A percentile compares a stretch with the other conserved stretches of the same genome.
These are phyloP conservation scores for Colletotrichum eleusines DNA, from an alignment of 2,329 filamentous ascomycete genomes.

Conservation along the genomic window DNA sequence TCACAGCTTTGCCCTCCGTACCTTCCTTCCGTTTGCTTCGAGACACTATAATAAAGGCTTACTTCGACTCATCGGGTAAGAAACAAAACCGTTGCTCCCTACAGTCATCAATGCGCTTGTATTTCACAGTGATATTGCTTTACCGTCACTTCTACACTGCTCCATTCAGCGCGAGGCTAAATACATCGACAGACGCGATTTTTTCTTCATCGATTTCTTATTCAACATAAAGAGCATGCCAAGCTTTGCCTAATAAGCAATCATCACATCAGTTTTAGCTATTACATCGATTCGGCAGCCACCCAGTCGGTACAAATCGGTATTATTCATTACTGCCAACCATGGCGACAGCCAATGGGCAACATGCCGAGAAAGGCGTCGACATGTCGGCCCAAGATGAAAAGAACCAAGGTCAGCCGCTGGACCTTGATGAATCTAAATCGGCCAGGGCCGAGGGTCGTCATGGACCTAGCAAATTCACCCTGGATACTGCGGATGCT, in stretches of 20 bases:
- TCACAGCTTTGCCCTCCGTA: not conserved
- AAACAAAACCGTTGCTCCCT: not conserved
- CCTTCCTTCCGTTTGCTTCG: not conserved
- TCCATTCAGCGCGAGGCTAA: not conserved
- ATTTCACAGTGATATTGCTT: not conserved
- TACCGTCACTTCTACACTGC: not conserved
- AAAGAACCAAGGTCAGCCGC: slow-evolving; percentile 13
- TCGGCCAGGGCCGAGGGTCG: slow-evolving; percentile 11
- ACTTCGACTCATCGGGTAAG: not conserved
- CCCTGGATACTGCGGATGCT: slow-evolving; percentile 48
- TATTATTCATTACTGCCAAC: not conserved
- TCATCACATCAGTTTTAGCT: not conserved
- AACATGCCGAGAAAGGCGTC: slow-evolving; percentile 31
- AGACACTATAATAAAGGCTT: not conserved
- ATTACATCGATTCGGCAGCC: not conserved
- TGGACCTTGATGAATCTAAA: slow-evolving; percentile 17
- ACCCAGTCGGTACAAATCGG: no score
- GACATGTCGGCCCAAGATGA: slow-evolving; percentile 9
- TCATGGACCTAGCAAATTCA: slow-evolving; percentile 35
- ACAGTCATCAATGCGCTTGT: not conserved
- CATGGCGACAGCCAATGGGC: slow-evolving; percentile 27
- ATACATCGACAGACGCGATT: not conserved
- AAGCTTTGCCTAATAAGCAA: not conserved
- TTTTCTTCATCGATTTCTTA: not conserved
- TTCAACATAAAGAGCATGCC: not conserved